Evolutionary conservation across 2,329 filamentous ascomycete species (phyloP), one percentile per base, ranked within the genome.

Genomic region (Apiospora aurea): DNA sequence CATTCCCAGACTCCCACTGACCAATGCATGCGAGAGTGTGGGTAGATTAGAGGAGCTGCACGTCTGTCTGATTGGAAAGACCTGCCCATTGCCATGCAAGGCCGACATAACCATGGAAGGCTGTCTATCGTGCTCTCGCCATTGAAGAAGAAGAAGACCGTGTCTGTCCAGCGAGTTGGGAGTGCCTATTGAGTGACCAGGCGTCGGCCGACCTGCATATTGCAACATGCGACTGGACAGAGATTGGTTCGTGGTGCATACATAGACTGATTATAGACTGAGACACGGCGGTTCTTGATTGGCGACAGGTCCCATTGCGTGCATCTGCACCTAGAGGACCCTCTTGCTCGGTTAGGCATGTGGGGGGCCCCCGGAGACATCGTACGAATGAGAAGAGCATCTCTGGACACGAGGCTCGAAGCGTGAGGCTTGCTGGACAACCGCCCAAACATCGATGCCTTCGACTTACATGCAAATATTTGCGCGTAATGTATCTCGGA

Each of bases 331-430:
- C 29, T 38, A 24, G 34, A 5, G 29, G 57, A n/a, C 57, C 29
- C 57, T 64, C 57, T 41, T 41, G n/a, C 57, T 64, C 8, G 57
- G 57, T 64, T 64, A 41, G 57, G 57, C 57, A 41, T 64, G 57
- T 64, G 57, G 57, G 57, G 57, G 8, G 18, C 57, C 8, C 16
- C 26, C 4, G 21, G 18, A 21, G 29, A n/a, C 57, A 64, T 64
- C 57, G 57, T 41, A 64, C 57, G 57, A 64, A 64, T 64, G 21
- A 64, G 34, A 64, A 41, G 57, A n/a, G 57, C 57, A n/a, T 41
- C 34, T 64, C 57, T 41, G 18, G 57, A 64, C 57, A 64, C 57
- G 57, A 64, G 57, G 57, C 57, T n/a, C 11, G 34, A 64, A 6
- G 34, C 8, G 3, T 13, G 29, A 64, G 57, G 57, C 57, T 64